Base-by-base conservation (phyloP, 768 basidiomycete genomes). In the Trametopsis cervina region DNA sequence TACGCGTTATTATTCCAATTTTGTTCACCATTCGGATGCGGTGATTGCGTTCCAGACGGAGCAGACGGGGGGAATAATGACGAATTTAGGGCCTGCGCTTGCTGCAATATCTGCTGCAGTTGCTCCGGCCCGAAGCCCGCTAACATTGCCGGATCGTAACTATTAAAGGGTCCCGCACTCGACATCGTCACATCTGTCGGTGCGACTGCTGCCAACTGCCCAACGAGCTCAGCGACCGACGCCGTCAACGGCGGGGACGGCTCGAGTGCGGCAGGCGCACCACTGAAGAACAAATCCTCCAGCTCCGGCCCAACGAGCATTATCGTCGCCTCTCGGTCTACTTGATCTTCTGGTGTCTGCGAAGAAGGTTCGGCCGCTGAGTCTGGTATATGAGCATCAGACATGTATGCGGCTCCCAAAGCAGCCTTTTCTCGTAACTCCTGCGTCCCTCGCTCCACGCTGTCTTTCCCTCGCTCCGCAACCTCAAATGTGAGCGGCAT, bases 361-460 rank as follows among this genome's bases (percentile, higher is more conserved):
- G 66, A 63, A 17, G 76, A 62, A 22, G 84, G 81, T 65, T 90
- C 89, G 33, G 77, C 76, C 17, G 89, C 85, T 50, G 81, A 77
- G 42, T 89, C 86, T 38, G 89, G 89, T 56, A 90, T 84, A 53
- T 85, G 84, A 40, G 74, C 71, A 39, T 71, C 63, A 11, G 74
- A 74, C 72, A 85, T 81, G 63, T 92, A 92, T 26, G 86, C 62
- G 37, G 88, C 87, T 21, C 77, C 77, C 18, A 91, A 72, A 23
- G 85, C 83, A 13, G 79, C 83, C 63, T 83, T 77, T 61, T 92
- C 89, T 45, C 89, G 79, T 63, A 81, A 74, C 63, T 85, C 89
- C 64, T 92, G 89, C 18, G 69, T 69, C 29, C 54, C 57, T 63
- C 79, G 85, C 65, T 92, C 89, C 55, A 74, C 62, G 60, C 88